phyloP scores from a whole-genome alignment of 208 protist species.

The Crithidia acanthocephali region DNA sequence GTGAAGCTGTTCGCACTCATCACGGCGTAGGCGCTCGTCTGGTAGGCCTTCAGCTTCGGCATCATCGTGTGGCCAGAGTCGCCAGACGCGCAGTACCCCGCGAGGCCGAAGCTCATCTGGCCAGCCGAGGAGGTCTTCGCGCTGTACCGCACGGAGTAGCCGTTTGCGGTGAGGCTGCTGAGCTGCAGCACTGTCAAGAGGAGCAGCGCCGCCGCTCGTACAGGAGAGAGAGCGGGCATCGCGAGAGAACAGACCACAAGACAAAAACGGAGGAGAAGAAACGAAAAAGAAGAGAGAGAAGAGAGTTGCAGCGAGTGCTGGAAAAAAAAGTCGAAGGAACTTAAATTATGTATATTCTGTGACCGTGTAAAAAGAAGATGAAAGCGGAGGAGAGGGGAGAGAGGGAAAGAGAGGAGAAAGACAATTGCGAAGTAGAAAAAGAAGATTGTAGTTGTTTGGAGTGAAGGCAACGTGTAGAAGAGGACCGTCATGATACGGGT shows the following conservation, averaged over 20 bases:
- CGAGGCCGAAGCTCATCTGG: constrained; percentile 24
- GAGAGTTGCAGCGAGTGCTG: too few relatives aligned
- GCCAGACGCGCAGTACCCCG: constrained; percentile 40
- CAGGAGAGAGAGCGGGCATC: background rate
- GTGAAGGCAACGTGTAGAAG: too few relatives aligned
- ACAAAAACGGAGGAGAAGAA: background rate
- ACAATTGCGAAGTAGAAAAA: background rate
- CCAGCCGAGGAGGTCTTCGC: constrained; percentile 19
- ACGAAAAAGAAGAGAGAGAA: background rate
- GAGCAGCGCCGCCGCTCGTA: constrained; percentile 7
- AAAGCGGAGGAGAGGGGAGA: too few relatives aligned
- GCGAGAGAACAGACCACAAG: too few relatives aligned
- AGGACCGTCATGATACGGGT: too few relatives aligned
- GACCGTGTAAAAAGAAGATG: too few relatives aligned
- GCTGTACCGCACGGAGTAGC: constrained; percentile 53
- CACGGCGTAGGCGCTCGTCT: constrained; percentile 24
- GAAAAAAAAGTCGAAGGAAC: too few relatives aligned
- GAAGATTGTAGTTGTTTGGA: background rate
- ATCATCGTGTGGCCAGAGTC: constrained; percentile 61
- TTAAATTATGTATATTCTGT: too few relatives aligned
- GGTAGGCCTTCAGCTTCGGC: constrained; percentile 50
- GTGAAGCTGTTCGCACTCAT: constrained; percentile 29
- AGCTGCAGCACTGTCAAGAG: constrained; percentile 23
- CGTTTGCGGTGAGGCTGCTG: constrained; percentile 14
- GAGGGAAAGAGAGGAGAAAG: background rate